Evolutionary conservation across 2,329 filamentous ascomycete species (phyloP).

Genomic region (Phialophora verrucosa): DNA sequence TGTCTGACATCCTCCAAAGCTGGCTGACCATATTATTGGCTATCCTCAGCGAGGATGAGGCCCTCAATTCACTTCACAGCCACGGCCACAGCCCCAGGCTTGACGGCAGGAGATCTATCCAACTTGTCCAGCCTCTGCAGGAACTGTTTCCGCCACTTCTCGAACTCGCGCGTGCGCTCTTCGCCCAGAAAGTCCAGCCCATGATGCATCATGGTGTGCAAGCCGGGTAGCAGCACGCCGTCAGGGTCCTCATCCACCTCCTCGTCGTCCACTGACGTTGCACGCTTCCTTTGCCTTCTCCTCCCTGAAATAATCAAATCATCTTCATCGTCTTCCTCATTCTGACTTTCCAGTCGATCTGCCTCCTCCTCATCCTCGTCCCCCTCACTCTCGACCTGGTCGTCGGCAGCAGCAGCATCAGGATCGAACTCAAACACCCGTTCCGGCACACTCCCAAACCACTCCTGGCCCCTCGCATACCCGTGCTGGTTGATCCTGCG

Average conservation of each 20-base stretch:
- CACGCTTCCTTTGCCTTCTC: neutral
- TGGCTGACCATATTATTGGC: neutral
- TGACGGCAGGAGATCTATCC: conserved; percentile 34
- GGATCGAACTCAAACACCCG: conserved; percentile 46
- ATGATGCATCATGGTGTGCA: conserved; percentile 59
- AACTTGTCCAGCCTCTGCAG: conserved; percentile 47
- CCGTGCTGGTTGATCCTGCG: conserved; percentile 57
- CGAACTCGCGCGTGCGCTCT: conserved; percentile 50
- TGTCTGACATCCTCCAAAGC: neutral
- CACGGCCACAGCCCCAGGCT: conserved; percentile 2
- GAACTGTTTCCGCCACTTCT: conserved; percentile 52
- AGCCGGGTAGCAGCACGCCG: conserved; percentile 51
- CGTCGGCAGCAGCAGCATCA: conserved; percentile 36
- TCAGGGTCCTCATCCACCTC: conserved; percentile 42
- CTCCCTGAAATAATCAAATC: conserved; percentile 7
- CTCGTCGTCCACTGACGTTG: conserved; percentile 19
- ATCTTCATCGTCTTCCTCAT: conserved; percentile 34
- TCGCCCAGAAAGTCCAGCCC: conserved; percentile 55
- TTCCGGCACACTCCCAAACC: conserved; percentile 65
- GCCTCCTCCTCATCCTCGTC: conserved; percentile 14
- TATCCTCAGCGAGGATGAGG: neutral
- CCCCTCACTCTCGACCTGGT: conserved; percentile 4
- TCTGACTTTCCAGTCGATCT: conserved; percentile 9
- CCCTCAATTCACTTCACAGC: conserved; percentile 14
- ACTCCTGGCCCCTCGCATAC: conserved; percentile 66